A percentile compares a stretch with the other conserved stretches of the same genome.
These are phyloP conservation scores for Calvatia gigantea DNA, from an alignment of 768 basidiomycete species.

Conservation along the genomic window DNA sequence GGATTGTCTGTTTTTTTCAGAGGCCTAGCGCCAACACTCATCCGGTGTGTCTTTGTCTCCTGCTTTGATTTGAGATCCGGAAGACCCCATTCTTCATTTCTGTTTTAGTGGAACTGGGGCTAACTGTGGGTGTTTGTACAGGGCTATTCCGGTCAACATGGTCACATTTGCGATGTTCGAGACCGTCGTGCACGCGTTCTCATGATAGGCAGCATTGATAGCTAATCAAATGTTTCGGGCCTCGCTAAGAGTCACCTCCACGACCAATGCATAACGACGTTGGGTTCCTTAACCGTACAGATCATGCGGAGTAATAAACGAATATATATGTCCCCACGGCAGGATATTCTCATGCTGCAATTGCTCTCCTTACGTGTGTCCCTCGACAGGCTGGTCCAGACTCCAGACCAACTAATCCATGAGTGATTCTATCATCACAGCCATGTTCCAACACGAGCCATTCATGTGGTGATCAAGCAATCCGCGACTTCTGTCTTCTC, in stretches of 20 bases:
- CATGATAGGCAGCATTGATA: constrained; percentile 11
- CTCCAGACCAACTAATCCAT: neutral
- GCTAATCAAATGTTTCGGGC: neutral
- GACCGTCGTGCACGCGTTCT: constrained; percentile 40
- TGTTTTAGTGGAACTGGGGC: neutral
- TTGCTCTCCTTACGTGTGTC: neutral
- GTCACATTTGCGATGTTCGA: constrained; percentile 78
- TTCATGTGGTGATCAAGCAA: neutral
- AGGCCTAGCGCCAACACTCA: constrained; percentile 76
- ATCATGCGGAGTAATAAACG: neutral
- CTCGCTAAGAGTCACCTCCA: constrained; percentile 14
- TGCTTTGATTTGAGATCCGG: neutral
- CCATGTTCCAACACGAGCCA: constrained; percentile 4
- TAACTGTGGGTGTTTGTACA: constrained; percentile 22
- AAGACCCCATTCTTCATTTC: neutral
- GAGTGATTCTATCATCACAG: neutral
- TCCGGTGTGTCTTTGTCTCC: constrained; percentile 48
- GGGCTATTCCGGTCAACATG: constrained; percentile 86
- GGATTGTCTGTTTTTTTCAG: constrained; percentile 70
- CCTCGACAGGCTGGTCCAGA: neutral
- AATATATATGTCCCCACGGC: neutral
- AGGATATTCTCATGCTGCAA: constrained; percentile 1
- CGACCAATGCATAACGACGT: neutral
- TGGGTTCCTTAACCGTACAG: neutral
- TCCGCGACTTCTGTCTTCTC: neutral